Evolutionary conservation across 192 early-diverging fungal genomes (phyloP).

Genomic region (Podila horticola): DNA sequence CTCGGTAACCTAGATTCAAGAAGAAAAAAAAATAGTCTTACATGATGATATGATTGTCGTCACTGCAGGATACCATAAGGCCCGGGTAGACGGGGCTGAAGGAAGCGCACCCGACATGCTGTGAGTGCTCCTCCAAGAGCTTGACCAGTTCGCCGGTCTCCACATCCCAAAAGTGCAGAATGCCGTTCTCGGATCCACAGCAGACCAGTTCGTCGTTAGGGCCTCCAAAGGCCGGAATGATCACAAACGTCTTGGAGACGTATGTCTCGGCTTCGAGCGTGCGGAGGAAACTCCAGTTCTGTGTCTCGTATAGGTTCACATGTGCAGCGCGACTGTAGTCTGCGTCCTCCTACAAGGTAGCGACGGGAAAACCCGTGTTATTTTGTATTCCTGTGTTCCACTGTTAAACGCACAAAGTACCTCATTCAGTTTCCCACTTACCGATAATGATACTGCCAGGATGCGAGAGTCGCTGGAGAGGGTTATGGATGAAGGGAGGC

Average conservation of each 20-base stretch:
- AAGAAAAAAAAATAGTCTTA: not conserved
- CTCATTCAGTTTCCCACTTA: too few relatives aligned
- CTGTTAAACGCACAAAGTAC: too few relatives aligned
- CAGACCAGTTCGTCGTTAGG: constrained; percentile 20
- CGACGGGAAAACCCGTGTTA: not conserved
- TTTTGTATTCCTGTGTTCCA: too few relatives aligned
- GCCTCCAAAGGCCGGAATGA: constrained; percentile 17
- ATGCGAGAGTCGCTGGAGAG: too few relatives aligned
- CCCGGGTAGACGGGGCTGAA: constrained; percentile 12
- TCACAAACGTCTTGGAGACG: not conserved
- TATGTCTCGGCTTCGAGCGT: constrained; percentile 25
- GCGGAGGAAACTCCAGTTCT: constrained; percentile 13
- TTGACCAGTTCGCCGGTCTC: constrained; percentile 23
- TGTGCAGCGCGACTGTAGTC: constrained; percentile 8
- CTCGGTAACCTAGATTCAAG: not conserved
- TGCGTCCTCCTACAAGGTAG: constrained; percentile 1
- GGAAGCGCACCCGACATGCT: constrained; percentile 13
- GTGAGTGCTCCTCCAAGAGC: constrained; percentile 28
- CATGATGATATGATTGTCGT: constrained; percentile 31
- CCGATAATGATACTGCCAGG: too few relatives aligned
- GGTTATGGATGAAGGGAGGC: too few relatives aligned
- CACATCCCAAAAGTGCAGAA: constrained; percentile 29
- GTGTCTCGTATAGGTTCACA: constrained; percentile 21
- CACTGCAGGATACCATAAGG: constrained; percentile 28
- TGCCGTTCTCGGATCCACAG: constrained; percentile 27